A percentile compares a stretch with the other conserved stretches of the same genome.
phyloP scores from a whole-genome alignment of 257 asterid species.

The Petunia secreta region DNA sequence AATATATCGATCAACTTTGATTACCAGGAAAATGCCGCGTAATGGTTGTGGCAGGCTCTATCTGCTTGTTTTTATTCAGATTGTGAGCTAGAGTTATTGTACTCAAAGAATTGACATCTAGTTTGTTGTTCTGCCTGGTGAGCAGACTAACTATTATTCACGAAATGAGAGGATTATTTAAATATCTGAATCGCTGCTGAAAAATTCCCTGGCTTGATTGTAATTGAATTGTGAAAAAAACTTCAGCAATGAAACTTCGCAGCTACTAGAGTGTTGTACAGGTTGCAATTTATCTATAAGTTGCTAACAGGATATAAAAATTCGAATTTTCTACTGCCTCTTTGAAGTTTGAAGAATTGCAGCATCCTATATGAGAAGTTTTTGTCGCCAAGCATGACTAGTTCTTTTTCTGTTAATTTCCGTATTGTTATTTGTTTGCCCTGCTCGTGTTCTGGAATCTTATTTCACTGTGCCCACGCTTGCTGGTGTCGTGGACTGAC shows the following conservation, averaged over 20 bases:
- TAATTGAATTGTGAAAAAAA: background rate
- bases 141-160: background rate
- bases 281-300: background rate
- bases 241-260: background rate
- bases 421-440: background rate
- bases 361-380: background rate
- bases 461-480: background rate
- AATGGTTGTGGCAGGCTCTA: background rate
- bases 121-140: slow-evolving; percentile 5
- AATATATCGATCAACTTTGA: background rate
- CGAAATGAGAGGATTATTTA: background rate
- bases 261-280: background rate
- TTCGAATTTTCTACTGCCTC: background rate
- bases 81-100: background rate
- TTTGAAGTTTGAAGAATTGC: background rate
- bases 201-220: background rate
- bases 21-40: background rate
- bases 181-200: background rate
- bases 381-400: background rate
- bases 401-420: background rate
- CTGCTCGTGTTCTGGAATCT: background rate
- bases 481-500: background rate
- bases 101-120: background rate
- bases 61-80: background rate
- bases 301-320: background rate